A percentile compares a stretch with the other conserved stretches of the same genome.
phyloP scores from a whole-genome alignment of 768 basidiomycete genomes.

The Panus rudis region DNA sequence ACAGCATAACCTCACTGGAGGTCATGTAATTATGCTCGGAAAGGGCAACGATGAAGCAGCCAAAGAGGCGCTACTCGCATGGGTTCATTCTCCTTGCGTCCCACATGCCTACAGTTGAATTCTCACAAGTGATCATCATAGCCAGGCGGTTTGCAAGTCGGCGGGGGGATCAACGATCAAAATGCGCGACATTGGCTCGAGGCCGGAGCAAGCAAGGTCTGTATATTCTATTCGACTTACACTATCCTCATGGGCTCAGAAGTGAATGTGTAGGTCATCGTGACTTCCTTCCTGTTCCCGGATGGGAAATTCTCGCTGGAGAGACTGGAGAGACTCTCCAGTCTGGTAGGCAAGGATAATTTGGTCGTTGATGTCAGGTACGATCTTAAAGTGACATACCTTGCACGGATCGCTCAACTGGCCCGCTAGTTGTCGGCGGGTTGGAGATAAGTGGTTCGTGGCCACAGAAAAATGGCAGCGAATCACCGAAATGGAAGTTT shows the following conservation, averaged over 20 bases:
- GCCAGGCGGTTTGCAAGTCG: conserved; percentile 77
- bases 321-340: conserved; percentile 55
- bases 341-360: conserved; percentile 69
- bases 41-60: conserved; percentile 88
- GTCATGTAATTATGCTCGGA: conserved; percentile 96
- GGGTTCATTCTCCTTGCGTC: conserved; percentile 55
- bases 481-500: conserved; percentile 90
- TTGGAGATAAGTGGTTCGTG: conserved; percentile 77
- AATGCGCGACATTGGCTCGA: conserved; percentile 86
- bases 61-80: conserved; percentile 68
- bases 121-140: background rate
- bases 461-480: conserved; percentile 99
- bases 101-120: background rate
- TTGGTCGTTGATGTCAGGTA: conserved; percentile 95
- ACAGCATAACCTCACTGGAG: conserved; percentile 63
- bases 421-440: conserved; percentile 68
- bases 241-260: background rate
- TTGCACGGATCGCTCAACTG: background rate
- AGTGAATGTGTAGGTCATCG: conserved; percentile 71
- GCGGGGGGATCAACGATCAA: conserved; percentile 79
- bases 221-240: conserved; percentile 4
- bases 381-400: background rate
- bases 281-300: conserved; percentile 96
- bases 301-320: conserved; percentile 69
- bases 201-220: conserved; percentile 84